Evolutionary conservation across 2,329 filamentous ascomycete genomes (phyloP).

Genomic region (Colletotrichum neosansevieriae): DNA sequence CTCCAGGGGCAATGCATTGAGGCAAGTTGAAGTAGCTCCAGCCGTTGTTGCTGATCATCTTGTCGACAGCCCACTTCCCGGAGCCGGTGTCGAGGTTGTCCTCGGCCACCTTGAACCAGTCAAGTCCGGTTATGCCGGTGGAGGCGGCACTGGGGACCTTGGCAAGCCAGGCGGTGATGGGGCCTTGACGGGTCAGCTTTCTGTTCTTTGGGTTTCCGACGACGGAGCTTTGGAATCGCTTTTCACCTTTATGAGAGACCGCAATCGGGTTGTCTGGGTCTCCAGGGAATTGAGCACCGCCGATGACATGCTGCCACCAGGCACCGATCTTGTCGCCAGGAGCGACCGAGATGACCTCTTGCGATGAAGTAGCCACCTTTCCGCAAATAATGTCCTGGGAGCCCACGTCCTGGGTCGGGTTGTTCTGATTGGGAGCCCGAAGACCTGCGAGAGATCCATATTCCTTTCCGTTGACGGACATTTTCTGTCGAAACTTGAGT

Average conservation of each 20-base stretch:
- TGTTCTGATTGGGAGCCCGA: slow-evolving; percentile 54
- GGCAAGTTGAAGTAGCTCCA: slow-evolving; percentile 64
- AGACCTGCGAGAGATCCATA: slow-evolving; percentile 38
- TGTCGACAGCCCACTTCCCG: slow-evolving; percentile 62
- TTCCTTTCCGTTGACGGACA: slow-evolving; percentile 37
- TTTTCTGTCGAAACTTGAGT: slow-evolving; percentile 9
- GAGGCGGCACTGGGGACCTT: slow-evolving; percentile 64
- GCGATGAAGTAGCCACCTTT: slow-evolving; percentile 54
- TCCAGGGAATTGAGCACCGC: slow-evolving; percentile 61
- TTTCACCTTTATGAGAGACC: slow-evolving; percentile 58
- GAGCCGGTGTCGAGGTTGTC: slow-evolving; percentile 58
- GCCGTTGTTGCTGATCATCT: slow-evolving; percentile 56
- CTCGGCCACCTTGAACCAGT: slow-evolving; percentile 55
- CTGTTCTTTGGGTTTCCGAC: no score
- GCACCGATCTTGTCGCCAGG: slow-evolving; percentile 65
- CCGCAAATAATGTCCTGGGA: slow-evolving; percentile 65
- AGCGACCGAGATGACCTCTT: slow-evolving; percentile 60
- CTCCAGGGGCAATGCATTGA: slow-evolving; percentile 62
- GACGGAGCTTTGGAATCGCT: no score
- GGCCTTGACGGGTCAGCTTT: slow-evolving; percentile 48
- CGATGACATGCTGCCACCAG: slow-evolving; percentile 66
- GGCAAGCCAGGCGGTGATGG: slow-evolving; percentile 64
- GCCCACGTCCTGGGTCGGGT: slow-evolving; percentile 63
- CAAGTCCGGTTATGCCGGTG: slow-evolving; percentile 53
- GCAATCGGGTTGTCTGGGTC: slow-evolving; percentile 68